These are phyloP conservation scores for Metschnikowia continentalis DNA, from an alignment of 805 yeast species.

Conservation along the genomic window DNA sequence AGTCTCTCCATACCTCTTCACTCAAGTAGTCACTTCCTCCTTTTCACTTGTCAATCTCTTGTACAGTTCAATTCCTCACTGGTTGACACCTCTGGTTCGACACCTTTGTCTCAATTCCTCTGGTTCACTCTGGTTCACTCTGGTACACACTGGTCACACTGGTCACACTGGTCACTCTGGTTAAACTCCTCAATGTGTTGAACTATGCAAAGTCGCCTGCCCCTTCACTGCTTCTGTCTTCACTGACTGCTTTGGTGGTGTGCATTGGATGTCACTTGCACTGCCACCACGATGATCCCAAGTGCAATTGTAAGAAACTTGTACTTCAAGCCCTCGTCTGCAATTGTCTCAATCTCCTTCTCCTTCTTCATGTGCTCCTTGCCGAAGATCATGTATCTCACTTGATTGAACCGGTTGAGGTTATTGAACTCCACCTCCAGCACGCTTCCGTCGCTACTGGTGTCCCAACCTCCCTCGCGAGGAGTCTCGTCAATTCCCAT, in stretches of 20 bases:
- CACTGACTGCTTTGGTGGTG: slow-evolving; percentile 8
- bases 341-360: slow-evolving; percentile 23
- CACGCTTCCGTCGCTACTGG: slow-evolving; percentile 9
- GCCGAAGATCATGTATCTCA: slow-evolving; percentile 34
- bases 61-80: no score
- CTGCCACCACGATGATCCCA: slow-evolving; percentile 39
- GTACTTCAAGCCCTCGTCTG: slow-evolving; percentile 39
- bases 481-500: slow-evolving; percentile 10
- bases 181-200: no score
- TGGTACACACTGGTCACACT: no score
- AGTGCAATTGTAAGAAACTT: slow-evolving; percentile 41
- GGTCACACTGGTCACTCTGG: no score
- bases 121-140: no score
- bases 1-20: no score
- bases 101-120: neutral
- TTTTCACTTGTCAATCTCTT: no score
- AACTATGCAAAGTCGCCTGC: no score
- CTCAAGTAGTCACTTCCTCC: no score
- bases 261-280: slow-evolving; percentile 30
- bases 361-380: slow-evolving; percentile 15
- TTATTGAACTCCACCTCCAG: slow-evolving; percentile 20
- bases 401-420: slow-evolving; percentile 31
- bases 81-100: neutral
- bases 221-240: no score
- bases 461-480: slow-evolving; percentile 19